Percentiles rank a stretch among this genome's conserved stretches.
phyloP scores from a whole-genome alignment of 1,284 basidiomycete species.

The Cystobasidium pallidum region DNA sequence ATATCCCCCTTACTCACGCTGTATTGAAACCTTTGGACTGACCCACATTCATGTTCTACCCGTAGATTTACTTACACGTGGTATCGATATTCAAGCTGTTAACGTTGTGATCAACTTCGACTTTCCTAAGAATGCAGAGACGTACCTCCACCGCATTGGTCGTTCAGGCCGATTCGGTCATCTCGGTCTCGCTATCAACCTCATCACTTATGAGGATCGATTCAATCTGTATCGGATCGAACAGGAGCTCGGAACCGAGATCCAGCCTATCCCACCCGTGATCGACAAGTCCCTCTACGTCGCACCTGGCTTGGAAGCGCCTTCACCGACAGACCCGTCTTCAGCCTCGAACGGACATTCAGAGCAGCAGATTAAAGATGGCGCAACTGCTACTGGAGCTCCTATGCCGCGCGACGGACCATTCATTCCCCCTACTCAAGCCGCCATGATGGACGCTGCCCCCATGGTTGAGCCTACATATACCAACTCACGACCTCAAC shows the following conservation, averaged over 20 bases:
- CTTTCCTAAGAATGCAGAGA: slow-evolving; percentile 98
- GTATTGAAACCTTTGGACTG: background rate
- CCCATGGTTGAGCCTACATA: slow-evolving; percentile 10
- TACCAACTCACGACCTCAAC: slow-evolving; percentile 5
- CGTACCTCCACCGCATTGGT: slow-evolving; percentile 96
- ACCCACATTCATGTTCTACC: background rate
- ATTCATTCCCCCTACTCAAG: slow-evolving; percentile 42
- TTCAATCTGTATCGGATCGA: slow-evolving; percentile 98
- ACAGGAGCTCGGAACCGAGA: slow-evolving; percentile 97
- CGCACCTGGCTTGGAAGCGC: slow-evolving; percentile 41
- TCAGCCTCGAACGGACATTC: background rate
- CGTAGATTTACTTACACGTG: slow-evolving; percentile 87
- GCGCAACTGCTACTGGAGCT: slow-evolving; percentile 19
- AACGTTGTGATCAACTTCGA: slow-evolving; percentile 98
- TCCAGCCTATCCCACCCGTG: slow-evolving; percentile 85
- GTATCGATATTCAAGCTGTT: slow-evolving; percentile 99
- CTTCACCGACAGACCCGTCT: slow-evolving; percentile 13
- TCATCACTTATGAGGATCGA: slow-evolving; percentile 79
- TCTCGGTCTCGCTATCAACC: slow-evolving; percentile 91
- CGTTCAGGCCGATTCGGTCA: slow-evolving; percentile 97
- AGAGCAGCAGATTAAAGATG: slow-evolving; percentile 22
- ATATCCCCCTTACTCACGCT: slow-evolving; percentile 44
- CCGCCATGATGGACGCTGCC: slow-evolving; percentile 16
- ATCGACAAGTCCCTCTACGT: slow-evolving; percentile 52
- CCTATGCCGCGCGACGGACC: slow-evolving; percentile 19